Evolutionary conservation across 768 basidiomycete genomes (phyloP), one percentile per base, ranked within the genome.

Genomic region (Termitomyces sp.): DNA sequence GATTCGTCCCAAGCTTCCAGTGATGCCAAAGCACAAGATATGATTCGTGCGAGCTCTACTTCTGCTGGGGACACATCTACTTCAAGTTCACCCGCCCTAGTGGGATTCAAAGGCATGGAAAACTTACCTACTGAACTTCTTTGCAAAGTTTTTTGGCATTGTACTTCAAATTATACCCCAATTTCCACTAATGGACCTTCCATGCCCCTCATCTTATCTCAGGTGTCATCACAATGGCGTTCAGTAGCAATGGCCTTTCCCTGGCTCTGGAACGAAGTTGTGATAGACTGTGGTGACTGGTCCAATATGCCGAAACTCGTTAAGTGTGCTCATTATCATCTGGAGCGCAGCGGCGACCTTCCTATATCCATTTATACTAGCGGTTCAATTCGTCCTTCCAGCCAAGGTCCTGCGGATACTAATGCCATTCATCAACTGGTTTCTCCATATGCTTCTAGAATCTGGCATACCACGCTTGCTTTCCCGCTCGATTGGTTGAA

Each of bases 211-310:
- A 32, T 31, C 1, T 5, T 66, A 31, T 40, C 59, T 29, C 59
- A 61, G 15, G 62, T 66, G 14, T 66, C 29, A 4, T 46, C 42
- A 9, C 47, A 25, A 47, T 66, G 65, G 65, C 59, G 62, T 47
- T n/a, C 29, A 4, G 43, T 66, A 7, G 57, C 57, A 11, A 43
- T 59, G 8, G 8, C 36, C n/a, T 50, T 48, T 5, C 59, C 59
- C 2, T 58, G 52, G 48, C 56, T 66, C 1, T 66, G 65, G 65
- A 61, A 60, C 31, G 32, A 60, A 14, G 53, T 66, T 8, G 6
- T 38, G 9, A 38, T 66, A n/a, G 57, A 66, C 20, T 66, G 53
- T 8, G 59, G 59, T 0, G 57, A 66, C 31, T 63, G 59, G 62
- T 46, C 17, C 9, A 20, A 42, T 0, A 63, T 63, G 46, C 17